Evolutionary conservation across 345 rosid species (phyloP), one percentile per base, ranked within the genome.

Genomic region (Eucalyptus microcorys): DNA sequence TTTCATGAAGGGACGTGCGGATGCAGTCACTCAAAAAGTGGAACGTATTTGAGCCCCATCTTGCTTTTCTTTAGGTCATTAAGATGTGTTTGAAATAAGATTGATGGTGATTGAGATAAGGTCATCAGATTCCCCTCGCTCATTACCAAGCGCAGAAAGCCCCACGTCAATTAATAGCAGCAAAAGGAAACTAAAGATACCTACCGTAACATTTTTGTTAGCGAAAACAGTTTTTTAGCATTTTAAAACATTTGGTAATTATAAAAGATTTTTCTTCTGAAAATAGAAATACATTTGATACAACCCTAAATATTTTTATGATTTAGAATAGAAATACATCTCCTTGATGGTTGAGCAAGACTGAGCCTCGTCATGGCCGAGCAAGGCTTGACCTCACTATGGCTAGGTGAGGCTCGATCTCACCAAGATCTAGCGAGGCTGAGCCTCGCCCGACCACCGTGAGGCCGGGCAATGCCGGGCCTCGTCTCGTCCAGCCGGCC

Each of bases 401-500:
- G 55, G 55, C 3, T 17, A 4, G 4, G 1, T 1, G 8, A 17
- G 55, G 9, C 19, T 50, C 2, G 4, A 52, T 24, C 55, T 52
- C 24, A 0, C 55, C 24, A 52, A 52, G 24, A 52, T 52, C 24
- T 52, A 1, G 9, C 1, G 0, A 52, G 55, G 55, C 4, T 2
- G 22, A 52, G 55, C 24, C 10, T 50, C 1, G 1, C 53, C 0
- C 0, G 2, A 50, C 3, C 24, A 19, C 55, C 2, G 0, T 52
- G 55, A 52, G 55, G 55, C 55, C 0, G 17, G 9, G 55, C 1
- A 8, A 52, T 0, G 2, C 55, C 1, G 0, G 4, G 55, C 9
- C 55, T 52, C 2, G 1, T 19, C 2, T 17, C 0, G 55, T 4
- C 0, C n/a, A n/a, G n/a, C n/a, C n/a, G 55, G 55, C 10, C 3